Evolutionary conservation across 805 yeast genomes (phyloP).

Genomic region (Wickerhamiella galacta): DNA sequence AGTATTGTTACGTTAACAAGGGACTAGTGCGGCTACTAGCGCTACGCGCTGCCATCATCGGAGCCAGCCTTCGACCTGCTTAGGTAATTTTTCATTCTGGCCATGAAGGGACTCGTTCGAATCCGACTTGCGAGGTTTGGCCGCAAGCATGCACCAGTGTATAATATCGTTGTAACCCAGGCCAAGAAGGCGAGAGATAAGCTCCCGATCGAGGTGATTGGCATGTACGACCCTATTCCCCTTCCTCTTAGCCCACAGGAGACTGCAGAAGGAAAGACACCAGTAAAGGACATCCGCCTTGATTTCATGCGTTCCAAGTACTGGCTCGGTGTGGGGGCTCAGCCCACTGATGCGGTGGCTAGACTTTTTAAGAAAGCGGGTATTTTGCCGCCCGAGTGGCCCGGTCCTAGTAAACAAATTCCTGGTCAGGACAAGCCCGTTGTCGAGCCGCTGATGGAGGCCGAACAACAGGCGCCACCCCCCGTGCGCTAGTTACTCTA

Average conservation of each 20-base stretch:
- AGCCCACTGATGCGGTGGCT: conserved; percentile 69
- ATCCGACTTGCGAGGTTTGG: conserved; percentile 90
- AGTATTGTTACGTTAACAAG: no score
- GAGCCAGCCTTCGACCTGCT: no score
- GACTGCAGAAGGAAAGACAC: conserved; percentile 35
- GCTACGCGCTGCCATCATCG: no score
- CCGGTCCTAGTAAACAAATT: conserved; percentile 17
- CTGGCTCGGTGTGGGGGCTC: conserved; percentile 97
- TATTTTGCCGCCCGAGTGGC: conserved; percentile 32
- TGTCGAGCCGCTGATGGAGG: conserved; percentile 7
- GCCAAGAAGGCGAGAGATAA: conserved; percentile 55
- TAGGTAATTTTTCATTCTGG: no score
- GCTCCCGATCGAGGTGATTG: conserved; percentile 86
- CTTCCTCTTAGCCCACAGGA: conserved; percentile 49
- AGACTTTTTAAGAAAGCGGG: conserved; percentile 57
- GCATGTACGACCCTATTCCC: conserved; percentile 80
- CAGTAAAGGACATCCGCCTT: conserved; percentile 61
- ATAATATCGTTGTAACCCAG: conserved; percentile 81
- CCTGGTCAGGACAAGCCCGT: conserved; percentile 19
- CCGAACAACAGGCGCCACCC: conserved; percentile 11
- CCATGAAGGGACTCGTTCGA: no score
- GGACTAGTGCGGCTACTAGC: no score
- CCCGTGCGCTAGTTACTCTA: conserved; percentile 10
- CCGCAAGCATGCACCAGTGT: conserved; percentile 68
- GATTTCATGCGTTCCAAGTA: conserved; percentile 84